phyloP scores from a whole-genome alignment of 192 early-diverging fungal species.

The Backusella psychrophila region DNA sequence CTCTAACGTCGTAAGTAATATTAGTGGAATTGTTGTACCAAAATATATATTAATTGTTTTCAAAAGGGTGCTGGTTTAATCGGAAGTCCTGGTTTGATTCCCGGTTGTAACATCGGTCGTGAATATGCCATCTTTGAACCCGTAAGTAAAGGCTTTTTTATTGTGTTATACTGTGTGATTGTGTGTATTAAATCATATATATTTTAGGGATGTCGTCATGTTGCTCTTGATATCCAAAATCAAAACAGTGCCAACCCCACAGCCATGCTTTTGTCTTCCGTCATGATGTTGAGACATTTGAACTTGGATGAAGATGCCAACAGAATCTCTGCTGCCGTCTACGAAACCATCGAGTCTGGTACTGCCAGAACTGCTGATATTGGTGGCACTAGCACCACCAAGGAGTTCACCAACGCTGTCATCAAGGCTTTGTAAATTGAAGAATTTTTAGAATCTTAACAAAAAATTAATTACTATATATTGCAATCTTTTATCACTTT shows the following conservation, averaged over 20 bases:
- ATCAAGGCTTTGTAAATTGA: slow-evolving; percentile 63
- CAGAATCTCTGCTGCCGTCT: slow-evolving; percentile 86
- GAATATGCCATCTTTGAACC: slow-evolving; percentile 99
- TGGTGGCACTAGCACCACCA: slow-evolving; percentile 82
- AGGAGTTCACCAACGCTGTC: slow-evolving; percentile 90
- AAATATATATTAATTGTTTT: not conserved
- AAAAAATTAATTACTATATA: slow-evolving; percentile 4
- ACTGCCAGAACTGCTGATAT: slow-evolving; percentile 80
- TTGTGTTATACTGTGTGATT: slow-evolving; percentile 82
- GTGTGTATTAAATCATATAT: slow-evolving; percentile 81
- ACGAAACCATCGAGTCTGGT: slow-evolving; percentile 80
- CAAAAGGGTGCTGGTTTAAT: slow-evolving; percentile 84
- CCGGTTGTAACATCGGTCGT: slow-evolving; percentile 97
- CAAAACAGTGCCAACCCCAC: slow-evolving; percentile 97
- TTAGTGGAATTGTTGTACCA: not conserved
- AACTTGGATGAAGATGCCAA: slow-evolving; percentile 87
- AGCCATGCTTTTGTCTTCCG: slow-evolving; percentile 87
- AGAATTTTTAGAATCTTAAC: not conserved
- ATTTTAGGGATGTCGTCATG: slow-evolving; percentile 95
- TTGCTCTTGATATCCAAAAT: slow-evolving; percentile 94
- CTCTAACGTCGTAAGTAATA: slow-evolving; percentile 75
- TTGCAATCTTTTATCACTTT: not conserved
- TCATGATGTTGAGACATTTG: slow-evolving; percentile 96
- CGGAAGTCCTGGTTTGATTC: slow-evolving; percentile 95
- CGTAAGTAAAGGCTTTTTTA: slow-evolving; percentile 38